Conservation (phyloP, 2,329 filamentous ascomycete species). For the Trichoderma asperellum region DNA sequence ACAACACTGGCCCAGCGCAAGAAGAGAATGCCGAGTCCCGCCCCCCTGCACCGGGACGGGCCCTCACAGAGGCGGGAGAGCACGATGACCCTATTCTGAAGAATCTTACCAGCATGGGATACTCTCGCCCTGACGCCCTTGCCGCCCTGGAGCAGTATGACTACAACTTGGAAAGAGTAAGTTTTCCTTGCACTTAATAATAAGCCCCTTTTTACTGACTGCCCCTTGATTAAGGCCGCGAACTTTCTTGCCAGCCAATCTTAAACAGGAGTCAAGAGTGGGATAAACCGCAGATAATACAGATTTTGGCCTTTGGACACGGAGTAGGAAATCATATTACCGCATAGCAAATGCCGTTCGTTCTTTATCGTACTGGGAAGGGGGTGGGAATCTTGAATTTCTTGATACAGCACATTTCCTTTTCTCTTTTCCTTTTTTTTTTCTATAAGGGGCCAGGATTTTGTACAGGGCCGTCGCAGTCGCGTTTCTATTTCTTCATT, state of each 20-base stretch:
- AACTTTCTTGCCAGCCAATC: slow-evolving; percentile 61
- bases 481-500: slow-evolving; percentile 11
- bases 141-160: slow-evolving; percentile 89
- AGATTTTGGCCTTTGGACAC: not conserved
- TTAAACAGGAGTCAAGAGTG: slow-evolving; percentile 36
- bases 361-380: slow-evolving; percentile 19
- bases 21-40: slow-evolving; percentile 34
- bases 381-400: slow-evolving; percentile 16
- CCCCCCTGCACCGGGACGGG: slow-evolving; percentile 57
- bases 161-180: slow-evolving; percentile 92
- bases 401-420: slow-evolving; percentile 11
- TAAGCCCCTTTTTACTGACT: not conserved
- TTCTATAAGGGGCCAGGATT: slow-evolving; percentile 11
- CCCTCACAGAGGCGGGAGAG: slow-evolving; percentile 72
- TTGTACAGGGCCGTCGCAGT: slow-evolving; percentile 22
- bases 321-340: not conserved
- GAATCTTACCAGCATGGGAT: slow-evolving; percentile 88
- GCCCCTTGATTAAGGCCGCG: slow-evolving; percentile 48
- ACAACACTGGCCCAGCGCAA: slow-evolving; percentile 9
- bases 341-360: slow-evolving; percentile 22
- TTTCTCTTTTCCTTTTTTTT: slow-evolving; percentile 12
- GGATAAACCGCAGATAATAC: not conserved
- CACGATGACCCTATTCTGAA: slow-evolving; percentile 93
- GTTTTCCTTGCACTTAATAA: slow-evolving; percentile 38
- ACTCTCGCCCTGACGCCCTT: slow-evolving; percentile 72